A percentile compares a stretch with the other conserved stretches of the same genome.
phyloP scores from a whole-genome alignment of 2,329 filamentous ascomycete species.

The Epichloe hybrida region DNA sequence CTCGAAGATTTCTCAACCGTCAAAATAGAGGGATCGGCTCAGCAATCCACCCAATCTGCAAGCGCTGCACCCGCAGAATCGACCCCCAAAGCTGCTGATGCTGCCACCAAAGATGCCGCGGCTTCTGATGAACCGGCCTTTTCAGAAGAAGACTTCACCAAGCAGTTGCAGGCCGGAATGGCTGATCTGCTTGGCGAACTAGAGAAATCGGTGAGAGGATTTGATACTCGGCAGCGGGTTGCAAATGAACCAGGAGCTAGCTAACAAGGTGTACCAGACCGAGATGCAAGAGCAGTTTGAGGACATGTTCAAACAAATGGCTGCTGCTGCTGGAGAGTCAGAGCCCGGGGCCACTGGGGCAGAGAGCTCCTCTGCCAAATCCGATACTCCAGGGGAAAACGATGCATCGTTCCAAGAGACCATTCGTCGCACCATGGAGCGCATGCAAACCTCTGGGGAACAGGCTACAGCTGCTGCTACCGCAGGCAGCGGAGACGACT shows the following conservation, averaged over 20 bases:
- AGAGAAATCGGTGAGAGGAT: conserved; percentile 39
- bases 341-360: neutral
- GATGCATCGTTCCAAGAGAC: conserved; percentile 74
- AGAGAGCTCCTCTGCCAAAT: conserved; percentile 13
- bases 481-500: conserved; percentile 56
- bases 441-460: conserved; percentile 82
- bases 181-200: conserved; percentile 64
- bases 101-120: conserved; percentile 11
- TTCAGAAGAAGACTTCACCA: conserved; percentile 67
- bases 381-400: conserved; percentile 22
- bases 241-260: neutral
- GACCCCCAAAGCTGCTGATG: conserved; percentile 19
- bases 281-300: conserved; percentile 73
- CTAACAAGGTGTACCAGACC: conserved; percentile 24
- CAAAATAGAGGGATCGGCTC: conserved; percentile 28
- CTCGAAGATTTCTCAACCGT: conserved; percentile 76
- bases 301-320: conserved; percentile 60
- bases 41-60: conserved; percentile 11
- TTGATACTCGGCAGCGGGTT: neutral
- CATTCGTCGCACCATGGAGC: conserved; percentile 86
- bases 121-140: conserved; percentile 26
- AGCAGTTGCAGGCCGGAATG: conserved; percentile 84
- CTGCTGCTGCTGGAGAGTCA: conserved; percentile 27
- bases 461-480: conserved; percentile 69
- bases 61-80: conserved; percentile 17